Percentiles rank a stretch among this genome's conserved stretches.
These are phyloP conservation scores for Sanguinoderma infundibulare DNA, from an alignment of 1,284 basidiomycete species.

Conservation along the genomic window DNA sequence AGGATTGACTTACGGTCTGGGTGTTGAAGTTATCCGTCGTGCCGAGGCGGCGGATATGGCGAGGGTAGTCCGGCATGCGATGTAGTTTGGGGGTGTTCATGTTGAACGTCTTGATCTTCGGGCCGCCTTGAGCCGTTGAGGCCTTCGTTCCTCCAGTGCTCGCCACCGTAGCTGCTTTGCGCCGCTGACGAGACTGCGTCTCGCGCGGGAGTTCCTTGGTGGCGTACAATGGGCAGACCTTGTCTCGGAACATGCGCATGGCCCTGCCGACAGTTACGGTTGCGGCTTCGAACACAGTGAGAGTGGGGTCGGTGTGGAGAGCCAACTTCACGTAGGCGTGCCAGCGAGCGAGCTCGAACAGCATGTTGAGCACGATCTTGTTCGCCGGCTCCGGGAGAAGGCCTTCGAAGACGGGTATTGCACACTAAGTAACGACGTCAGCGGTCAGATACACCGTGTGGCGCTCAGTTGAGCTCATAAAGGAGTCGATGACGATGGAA, in stretches of 20 bases:
- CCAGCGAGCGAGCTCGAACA: constrained; percentile 33
- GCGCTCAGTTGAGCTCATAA: constrained; percentile 92
- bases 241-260: constrained; percentile 25
- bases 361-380: constrained; percentile 25
- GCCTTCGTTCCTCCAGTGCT: constrained; percentile 1
- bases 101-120: constrained; percentile 22
- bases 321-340: constrained; percentile 39
- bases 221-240: constrained; percentile 21
- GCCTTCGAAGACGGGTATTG: constrained; percentile 36
- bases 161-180: not conserved
- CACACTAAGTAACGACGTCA: constrained; percentile 28
- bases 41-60: constrained; percentile 33
- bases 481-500: constrained; percentile 89
- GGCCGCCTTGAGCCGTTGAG: not conserved
- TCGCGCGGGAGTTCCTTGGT: constrained; percentile 36
- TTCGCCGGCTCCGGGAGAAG: constrained; percentile 30
- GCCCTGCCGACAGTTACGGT: constrained; percentile 27
- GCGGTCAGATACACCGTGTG: constrained; percentile 60
- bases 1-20: constrained; percentile 9
- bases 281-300: constrained; percentile 18
- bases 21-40: constrained; percentile 37
- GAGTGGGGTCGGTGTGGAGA: constrained; percentile 33
- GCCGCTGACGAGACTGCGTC: constrained; percentile 11
- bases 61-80: constrained; percentile 32
- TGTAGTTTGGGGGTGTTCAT: constrained; percentile 40